These are phyloP conservation scores for Pseudocercospora cruenta DNA, from an alignment of 2,329 filamentous ascomycete species.

Conservation along the genomic window DNA sequence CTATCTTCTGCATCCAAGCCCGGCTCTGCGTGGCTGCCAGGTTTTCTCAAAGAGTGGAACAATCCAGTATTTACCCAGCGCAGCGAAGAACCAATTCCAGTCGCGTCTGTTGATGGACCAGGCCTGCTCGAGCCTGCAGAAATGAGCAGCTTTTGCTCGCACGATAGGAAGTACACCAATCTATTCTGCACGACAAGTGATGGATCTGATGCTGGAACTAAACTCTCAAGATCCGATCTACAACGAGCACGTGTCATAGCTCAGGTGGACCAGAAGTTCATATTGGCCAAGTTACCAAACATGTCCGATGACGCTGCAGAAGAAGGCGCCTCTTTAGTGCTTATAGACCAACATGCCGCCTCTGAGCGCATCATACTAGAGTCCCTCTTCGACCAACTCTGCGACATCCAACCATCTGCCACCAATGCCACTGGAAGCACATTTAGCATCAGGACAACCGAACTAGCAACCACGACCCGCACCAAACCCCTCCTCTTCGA, in stretches of 20 bases:
- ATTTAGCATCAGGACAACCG: conserved; percentile 8
- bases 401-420: conserved; percentile 29
- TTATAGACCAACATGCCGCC: conserved; percentile 93
- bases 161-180: conserved; percentile 1
- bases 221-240: conserved; percentile 66
- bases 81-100: conserved; percentile 30
- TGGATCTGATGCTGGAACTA: conserved; percentile 27
- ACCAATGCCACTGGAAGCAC: background rate
- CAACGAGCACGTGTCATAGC: conserved; percentile 67
- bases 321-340: conserved; percentile 58
- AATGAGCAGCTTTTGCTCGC: conserved; percentile 17
- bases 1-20: background rate
- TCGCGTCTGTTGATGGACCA: conserved; percentile 28
- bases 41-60: conserved; percentile 67
- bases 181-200: conserved; percentile 8
- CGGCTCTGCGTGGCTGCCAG: conserved; percentile 59
- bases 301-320: background rate
- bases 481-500: conserved; percentile 66
- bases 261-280: conserved; percentile 90
- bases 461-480: conserved; percentile 35
- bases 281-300: conserved; percentile 65
- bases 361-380: conserved; percentile 88
- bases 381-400: conserved; percentile 64
- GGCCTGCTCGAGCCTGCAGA: conserved; percentile 21
- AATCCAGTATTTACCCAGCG: conserved; percentile 72